Percentiles rank a stretch among this genome's conserved stretches.
phyloP scores from a whole-genome alignment of 768 basidiomycete species.

The Lyophyllum shimeji region DNA sequence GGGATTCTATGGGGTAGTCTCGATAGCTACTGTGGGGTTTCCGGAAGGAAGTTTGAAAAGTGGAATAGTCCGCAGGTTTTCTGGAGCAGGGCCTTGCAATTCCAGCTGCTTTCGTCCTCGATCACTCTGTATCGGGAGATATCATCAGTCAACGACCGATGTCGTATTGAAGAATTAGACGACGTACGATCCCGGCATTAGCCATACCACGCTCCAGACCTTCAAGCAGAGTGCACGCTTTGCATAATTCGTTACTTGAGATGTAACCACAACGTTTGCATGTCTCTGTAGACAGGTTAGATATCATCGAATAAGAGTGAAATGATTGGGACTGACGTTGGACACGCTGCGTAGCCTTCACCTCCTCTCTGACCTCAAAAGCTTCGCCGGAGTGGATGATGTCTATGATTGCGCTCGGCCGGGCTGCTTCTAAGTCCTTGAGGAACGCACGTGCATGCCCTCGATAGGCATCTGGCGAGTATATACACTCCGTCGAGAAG shows the following conservation, averaged over 20 bases:
- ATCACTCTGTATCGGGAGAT: slow-evolving; percentile 51
- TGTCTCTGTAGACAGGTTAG: slow-evolving; percentile 55
- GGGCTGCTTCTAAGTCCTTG: slow-evolving; percentile 91
- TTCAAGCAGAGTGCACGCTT: slow-evolving; percentile 89
- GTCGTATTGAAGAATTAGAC: slow-evolving; percentile 4
- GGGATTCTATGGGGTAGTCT: slow-evolving; percentile 30
- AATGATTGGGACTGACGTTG: slow-evolving; percentile 68
- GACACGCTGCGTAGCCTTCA: slow-evolving; percentile 79
- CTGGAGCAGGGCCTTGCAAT: slow-evolving; percentile 55
- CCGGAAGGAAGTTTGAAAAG: slow-evolving; percentile 54
- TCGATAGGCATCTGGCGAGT: slow-evolving; percentile 97
- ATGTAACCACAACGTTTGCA: slow-evolving; percentile 94
- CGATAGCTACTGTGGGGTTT: slow-evolving; percentile 40
- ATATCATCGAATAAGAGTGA: neutral
- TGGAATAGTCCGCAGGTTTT: slow-evolving; percentile 77
- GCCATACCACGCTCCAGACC: slow-evolving; percentile 86
- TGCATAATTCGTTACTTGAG: slow-evolving; percentile 95
- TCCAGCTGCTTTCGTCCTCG: slow-evolving; percentile 63
- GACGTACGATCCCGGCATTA: slow-evolving; percentile 57
- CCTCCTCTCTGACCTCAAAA: slow-evolving; percentile 81
- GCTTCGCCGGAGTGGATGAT: slow-evolving; percentile 97
- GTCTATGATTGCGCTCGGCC: slow-evolving; percentile 95
- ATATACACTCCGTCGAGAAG: slow-evolving; percentile 99
- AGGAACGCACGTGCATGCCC: slow-evolving; percentile 94
- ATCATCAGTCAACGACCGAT: slow-evolving; percentile 1